Percentiles rank a stretch among this genome's conserved stretches.
phyloP scores from a whole-genome alignment of 2,329 filamentous ascomycete species.

The Trichoderma koningiopsis region DNA sequence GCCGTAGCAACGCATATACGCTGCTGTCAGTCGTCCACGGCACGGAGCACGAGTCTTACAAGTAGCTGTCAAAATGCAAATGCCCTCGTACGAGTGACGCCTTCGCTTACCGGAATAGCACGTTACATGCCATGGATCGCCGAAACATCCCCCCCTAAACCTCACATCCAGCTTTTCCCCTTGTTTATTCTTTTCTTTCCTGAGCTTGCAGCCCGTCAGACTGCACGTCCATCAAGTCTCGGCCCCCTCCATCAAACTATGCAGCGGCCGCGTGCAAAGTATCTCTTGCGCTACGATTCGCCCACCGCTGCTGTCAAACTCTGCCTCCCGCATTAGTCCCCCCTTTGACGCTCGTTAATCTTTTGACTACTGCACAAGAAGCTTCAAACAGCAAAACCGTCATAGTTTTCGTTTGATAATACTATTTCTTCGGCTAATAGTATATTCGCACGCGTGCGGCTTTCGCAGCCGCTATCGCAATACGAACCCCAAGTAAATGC shows the following conservation, averaged over 20 bases:
- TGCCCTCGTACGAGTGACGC: conserved; percentile 8
- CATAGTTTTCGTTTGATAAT: neutral
- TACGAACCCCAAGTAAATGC: conserved; percentile 1
- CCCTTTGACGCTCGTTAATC: neutral
- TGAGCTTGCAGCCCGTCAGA: neutral
- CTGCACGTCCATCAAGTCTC: neutral
- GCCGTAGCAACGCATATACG: neutral
- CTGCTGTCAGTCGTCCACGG: conserved; percentile 4
- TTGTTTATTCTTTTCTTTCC: neutral
- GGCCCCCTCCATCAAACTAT: neutral
- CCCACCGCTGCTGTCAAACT: neutral
- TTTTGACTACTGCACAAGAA: conserved; percentile 1
- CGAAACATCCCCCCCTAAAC: neutral
- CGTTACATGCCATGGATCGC: conserved; percentile 18
- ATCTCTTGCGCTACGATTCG: conserved; percentile 5
- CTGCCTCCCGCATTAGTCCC: neutral
- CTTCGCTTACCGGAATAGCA: conserved; percentile 6
- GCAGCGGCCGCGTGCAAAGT: conserved; percentile 12
- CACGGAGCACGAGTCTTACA: neutral
- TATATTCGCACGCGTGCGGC: neutral
- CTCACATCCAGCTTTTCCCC: neutral
- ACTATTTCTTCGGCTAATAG: conserved; percentile 10
- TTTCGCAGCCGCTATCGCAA: conserved; percentile 4
- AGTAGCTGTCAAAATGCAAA: neutral
- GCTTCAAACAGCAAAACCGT: neutral